Conservation (phyloP, 106 monocot species). For the Chionographis japonica region DNA sequence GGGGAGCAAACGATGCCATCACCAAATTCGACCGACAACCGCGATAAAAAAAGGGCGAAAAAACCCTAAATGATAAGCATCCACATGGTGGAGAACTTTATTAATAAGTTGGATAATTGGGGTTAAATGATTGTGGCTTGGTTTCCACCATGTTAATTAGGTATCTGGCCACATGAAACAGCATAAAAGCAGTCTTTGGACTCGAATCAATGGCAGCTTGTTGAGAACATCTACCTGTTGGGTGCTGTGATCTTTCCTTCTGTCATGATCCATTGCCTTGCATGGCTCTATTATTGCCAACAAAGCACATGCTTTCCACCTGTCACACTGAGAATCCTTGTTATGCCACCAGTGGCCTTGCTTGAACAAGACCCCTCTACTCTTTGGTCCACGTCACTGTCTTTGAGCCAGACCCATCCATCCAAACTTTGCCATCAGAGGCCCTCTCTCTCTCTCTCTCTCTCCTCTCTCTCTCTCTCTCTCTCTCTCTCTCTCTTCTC, state of each 20-base stretch:
- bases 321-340: conserved; percentile 13
- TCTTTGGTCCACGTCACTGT: conserved; percentile 5
- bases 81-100: no score
- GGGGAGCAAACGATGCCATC: no score
- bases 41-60: no score
- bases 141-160: neutral
- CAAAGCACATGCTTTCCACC: conserved; percentile 20
- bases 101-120: no score
- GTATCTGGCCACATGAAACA: neutral
- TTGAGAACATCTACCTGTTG: neutral
- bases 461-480: no score
- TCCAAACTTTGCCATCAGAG: conserved; percentile 1
- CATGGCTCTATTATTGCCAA: conserved; percentile 16
- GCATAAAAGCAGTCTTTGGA: conserved; percentile 1
- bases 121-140: no score
- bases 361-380: neutral
- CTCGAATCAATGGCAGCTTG: neutral
- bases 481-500: no score
- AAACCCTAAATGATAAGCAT: no score
- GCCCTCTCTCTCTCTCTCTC: no score
- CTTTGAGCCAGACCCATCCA: neutral
- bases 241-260: conserved; percentile 5
- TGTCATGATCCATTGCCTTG: conserved; percentile 2
- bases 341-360: conserved; percentile 1
- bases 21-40: no score